Percentiles rank a stretch among this genome's conserved stretches.
phyloP scores from a whole-genome alignment of 2,329 filamentous ascomycete genomes.

The Sporothrix dimorphospora region DNA sequence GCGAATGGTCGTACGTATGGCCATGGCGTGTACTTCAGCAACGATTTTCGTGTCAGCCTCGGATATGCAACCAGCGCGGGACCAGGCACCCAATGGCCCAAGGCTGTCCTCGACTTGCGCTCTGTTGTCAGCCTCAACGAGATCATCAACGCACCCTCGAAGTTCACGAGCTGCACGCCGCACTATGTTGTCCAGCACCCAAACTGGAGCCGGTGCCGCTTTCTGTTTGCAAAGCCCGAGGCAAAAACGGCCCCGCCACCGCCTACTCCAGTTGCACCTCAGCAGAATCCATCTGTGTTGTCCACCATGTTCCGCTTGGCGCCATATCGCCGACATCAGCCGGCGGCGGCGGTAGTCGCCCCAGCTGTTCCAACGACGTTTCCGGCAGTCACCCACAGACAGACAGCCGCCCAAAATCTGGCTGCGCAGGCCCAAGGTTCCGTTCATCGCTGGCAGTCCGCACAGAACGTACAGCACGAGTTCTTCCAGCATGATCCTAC shows the following conservation, averaged over 20 bases:
- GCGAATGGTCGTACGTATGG: slow-evolving; percentile 72
- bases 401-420: neutral
- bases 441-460: neutral
- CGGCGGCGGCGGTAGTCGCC: neutral
- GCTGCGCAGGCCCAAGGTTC: neutral
- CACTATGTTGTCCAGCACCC: slow-evolving; percentile 73
- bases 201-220: slow-evolving; percentile 90
- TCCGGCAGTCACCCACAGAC: neutral
- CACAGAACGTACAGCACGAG: neutral
- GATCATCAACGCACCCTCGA: slow-evolving; percentile 71
- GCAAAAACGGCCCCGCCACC: too few species aligned
- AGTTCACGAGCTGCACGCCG: slow-evolving; percentile 60
- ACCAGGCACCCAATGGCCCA: slow-evolving; percentile 57
- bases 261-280: neutral
- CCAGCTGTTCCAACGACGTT: neutral
- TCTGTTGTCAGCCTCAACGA: slow-evolving; percentile 77
- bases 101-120: slow-evolving; percentile 64
- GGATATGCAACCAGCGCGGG: slow-evolving; percentile 47
- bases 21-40: slow-evolving; percentile 80
- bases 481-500: neutral
- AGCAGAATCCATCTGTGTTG: neutral
- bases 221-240: slow-evolving; percentile 60
- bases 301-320: neutral
- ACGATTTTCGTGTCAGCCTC: slow-evolving; percentile 58
- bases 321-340: neutral